A percentile compares a stretch with the other conserved stretches of the same genome.
Evolutionary conservation across 805 yeast species (phyloP).

Genomic region (Candida nemodendra): DNA sequence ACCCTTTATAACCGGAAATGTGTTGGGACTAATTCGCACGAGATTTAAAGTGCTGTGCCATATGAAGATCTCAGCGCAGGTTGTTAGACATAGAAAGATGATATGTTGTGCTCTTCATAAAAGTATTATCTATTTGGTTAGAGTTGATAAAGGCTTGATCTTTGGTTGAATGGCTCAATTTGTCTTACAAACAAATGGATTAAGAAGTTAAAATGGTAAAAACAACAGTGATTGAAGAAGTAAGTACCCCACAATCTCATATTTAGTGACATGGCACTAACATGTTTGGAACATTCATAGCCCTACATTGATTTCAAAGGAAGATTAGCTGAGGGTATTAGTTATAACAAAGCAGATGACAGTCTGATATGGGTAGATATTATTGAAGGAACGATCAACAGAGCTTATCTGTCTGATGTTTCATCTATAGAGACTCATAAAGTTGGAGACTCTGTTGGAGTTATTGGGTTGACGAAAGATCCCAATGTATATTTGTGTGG

Average conservation of each 20-base stretch:
- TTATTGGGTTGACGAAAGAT: conserved; percentile 62
- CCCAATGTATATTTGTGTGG: conserved; percentile 59
- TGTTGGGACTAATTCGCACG: no score
- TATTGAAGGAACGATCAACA: conserved; percentile 39
- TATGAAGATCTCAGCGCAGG: no score
- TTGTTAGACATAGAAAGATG: no score
- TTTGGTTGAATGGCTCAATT: no score
- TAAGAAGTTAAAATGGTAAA: conserved; percentile 17
- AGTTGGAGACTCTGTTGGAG: conserved; percentile 56
- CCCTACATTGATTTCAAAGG: conserved; percentile 34
- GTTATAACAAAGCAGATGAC: conserved; percentile 56
- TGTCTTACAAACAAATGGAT: no score
- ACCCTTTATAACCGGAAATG: no score
- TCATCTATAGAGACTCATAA: conserved; percentile 35
- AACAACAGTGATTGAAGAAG: conserved; percentile 14
- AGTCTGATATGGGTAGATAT: conserved; percentile 52
- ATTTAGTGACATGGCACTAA: background rate
- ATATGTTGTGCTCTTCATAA: no score
- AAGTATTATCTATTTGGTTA: no score
- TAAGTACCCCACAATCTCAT: conserved; percentile 6
- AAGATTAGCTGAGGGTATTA: conserved; percentile 63
- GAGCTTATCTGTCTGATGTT: conserved; percentile 31
- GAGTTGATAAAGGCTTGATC: no score
- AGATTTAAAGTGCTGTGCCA: no score
- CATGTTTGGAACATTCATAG: conserved; percentile 4